Conservation (phyloP, 2,329 filamentous ascomycete genomes). For the Colletotrichum somersetense region DNA sequence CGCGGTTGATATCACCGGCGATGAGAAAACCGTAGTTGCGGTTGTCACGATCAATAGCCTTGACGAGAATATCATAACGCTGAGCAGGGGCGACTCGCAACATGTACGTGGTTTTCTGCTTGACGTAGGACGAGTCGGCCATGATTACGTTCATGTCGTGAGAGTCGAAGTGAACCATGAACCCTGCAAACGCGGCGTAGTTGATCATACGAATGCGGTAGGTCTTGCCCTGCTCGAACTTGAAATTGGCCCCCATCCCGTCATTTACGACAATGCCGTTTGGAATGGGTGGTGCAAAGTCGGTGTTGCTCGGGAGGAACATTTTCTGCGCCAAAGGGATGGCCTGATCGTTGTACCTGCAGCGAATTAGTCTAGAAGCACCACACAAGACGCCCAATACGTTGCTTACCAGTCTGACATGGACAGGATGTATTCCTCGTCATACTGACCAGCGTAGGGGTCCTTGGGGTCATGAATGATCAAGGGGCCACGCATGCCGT, state of each 20-base stretch:
- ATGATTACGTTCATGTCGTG: constrained; percentile 61
- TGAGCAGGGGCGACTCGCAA: constrained; percentile 59
- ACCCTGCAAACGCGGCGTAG: constrained; percentile 58
- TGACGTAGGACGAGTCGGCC: constrained; percentile 58
- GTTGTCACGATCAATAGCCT: constrained; percentile 53
- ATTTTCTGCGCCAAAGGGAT: constrained; percentile 54
- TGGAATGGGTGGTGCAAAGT: constrained; percentile 57
- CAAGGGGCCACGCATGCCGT: constrained; percentile 73
- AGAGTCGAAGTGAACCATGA: constrained; percentile 59
- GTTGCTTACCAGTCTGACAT: constrained; percentile 53
- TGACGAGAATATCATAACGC: constrained; percentile 61
- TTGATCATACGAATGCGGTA: constrained; percentile 63
- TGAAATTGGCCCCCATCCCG: constrained; percentile 52
- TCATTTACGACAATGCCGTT: constrained; percentile 59
- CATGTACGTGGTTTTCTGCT: constrained; percentile 52
- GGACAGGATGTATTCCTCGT: constrained; percentile 67
- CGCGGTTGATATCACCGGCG: constrained; percentile 58
- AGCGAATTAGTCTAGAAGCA: constrained; percentile 13
- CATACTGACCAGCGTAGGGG: constrained; percentile 65
- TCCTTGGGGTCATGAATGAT: constrained; percentile 70
- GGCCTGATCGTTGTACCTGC: constrained; percentile 58
- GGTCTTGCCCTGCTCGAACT: constrained; percentile 57
- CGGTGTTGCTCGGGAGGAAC: constrained; percentile 55
- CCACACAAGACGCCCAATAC: not conserved
- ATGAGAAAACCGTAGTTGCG: constrained; percentile 60